These are phyloP conservation scores for Cardamine occulta DNA, from an alignment of 345 rosid species.

Conservation along the genomic window DNA sequence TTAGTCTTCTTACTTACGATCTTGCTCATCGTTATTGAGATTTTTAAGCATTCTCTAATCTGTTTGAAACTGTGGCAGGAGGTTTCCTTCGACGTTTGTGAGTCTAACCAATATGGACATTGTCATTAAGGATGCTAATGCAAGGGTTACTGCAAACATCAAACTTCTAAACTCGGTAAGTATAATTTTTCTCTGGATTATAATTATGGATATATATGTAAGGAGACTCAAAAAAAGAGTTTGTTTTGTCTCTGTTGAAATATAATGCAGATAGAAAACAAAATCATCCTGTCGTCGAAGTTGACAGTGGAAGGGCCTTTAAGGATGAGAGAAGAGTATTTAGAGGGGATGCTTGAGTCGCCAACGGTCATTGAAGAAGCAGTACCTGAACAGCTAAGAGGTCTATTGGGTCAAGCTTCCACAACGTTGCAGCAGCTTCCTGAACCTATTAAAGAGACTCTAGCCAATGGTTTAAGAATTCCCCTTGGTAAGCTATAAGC, in stretches of 20 bases:
- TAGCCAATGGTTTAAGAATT: constrained; percentile 68
- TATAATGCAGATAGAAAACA: constrained; percentile 71
- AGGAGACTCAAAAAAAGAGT: not conserved
- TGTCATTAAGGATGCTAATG: constrained; percentile 67
- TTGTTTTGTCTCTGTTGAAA: not conserved
- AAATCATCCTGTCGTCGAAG: constrained; percentile 61
- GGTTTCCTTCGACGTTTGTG: constrained; percentile 74
- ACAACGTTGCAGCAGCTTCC: constrained; percentile 74
- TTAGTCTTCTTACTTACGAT: constrained; percentile 48
- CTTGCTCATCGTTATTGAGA: not conserved
- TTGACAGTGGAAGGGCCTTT: constrained; percentile 87
- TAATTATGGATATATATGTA: not conserved
- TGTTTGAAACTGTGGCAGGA: constrained; percentile 52
- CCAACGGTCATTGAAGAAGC: constrained; percentile 83
- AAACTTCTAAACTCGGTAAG: constrained; percentile 70
- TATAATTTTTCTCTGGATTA: not conserved
- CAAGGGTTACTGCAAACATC: constrained; percentile 60
- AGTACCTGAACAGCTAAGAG: constrained; percentile 80
- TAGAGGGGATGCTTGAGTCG: constrained; percentile 75
- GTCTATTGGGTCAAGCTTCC: constrained; percentile 70
- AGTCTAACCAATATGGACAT: constrained; percentile 72
- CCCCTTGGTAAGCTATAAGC: constrained; percentile 67
- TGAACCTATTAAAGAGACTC: constrained; percentile 62
- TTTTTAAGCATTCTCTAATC: not conserved
- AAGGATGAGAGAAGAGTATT: constrained; percentile 87